Base-by-base conservation (phyloP, 345 rosid species). In the Eucalyptus pauciflora region DNA sequence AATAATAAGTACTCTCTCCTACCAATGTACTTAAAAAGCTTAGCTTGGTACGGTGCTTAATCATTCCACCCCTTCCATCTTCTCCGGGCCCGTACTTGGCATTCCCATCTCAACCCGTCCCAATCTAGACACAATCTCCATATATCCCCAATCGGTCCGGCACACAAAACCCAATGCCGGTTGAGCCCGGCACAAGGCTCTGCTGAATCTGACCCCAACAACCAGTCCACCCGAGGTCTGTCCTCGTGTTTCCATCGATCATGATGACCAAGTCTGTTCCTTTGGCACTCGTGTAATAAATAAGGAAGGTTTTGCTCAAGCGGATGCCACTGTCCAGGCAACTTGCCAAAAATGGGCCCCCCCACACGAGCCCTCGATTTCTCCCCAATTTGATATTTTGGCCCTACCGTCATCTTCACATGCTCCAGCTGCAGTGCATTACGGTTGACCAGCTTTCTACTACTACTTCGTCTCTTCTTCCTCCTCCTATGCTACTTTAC, bases 231-330 rank as follows among this genome's bases (percentile, higher is more conserved):
- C 20, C 3, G 13, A 24, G 29, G 62, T 6, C 3, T 56, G 10
- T 10, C 3, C 62, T 56, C 13, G 0, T 22, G 62, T 8, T 22
- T 22, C 1, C 1, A 2, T 9, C 29, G 1, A 24, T 0, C 13
- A 24, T 10, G 58, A 52, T 8, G 24, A 56, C 6, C 1, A 24
- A 4, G 29, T 0, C 62, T 56, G 29, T 22, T 56, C 62, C 62
- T 56, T 24, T 24, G 5, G 4, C 29, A 4, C 45, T 25, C 2
- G 11, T n/a, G 24, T 17, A 69, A 69, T 33, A 4, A 33, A 33
- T 37, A 17, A 29, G 69, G 69, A 27, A 24, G 29, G 29, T 10
- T 9, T 62, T 13, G 69, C 33, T 3, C 69, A 2, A 6, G 69
- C 24, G 80, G 45, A 33, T 69, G 12, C 3, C 2, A 69, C 11